A percentile compares a stretch with the other conserved stretches of the same genome.
phyloP scores from a whole-genome alignment of 768 basidiomycete species.

The Gautieria morchelliformis region DNA sequence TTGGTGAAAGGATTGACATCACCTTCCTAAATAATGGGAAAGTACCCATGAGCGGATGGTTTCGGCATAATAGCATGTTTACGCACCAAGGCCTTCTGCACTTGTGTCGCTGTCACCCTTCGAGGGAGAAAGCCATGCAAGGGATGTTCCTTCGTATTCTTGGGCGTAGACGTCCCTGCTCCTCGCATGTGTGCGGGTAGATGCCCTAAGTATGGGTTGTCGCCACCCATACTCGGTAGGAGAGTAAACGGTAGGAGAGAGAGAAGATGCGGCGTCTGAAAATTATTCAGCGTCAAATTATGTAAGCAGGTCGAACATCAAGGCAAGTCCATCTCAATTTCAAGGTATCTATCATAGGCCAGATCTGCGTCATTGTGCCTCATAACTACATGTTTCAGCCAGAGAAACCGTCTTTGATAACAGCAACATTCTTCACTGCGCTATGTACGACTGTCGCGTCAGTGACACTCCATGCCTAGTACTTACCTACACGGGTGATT shows the following conservation, averaged over 20 bases:
- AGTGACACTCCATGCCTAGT: conserved; percentile 64
- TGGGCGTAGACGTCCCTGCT: conserved; percentile 11
- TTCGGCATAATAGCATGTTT: background rate
- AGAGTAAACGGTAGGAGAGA: background rate
- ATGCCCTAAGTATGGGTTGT: conserved; percentile 52
- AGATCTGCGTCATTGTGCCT: too few species aligned
- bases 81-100: conserved; percentile 61
- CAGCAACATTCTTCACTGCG: conserved; percentile 70
- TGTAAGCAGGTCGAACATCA: too few species aligned
- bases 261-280: background rate
- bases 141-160: conserved; percentile 37
- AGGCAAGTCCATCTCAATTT: conserved; percentile 38
- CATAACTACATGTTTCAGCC: conserved; percentile 30
- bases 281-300: too few species aligned
- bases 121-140: conserved; percentile 68
- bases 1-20: conserved; percentile 87
- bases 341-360: conserved; percentile 36
- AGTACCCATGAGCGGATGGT: background rate
- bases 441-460: conserved; percentile 41
- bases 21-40: conserved; percentile 43
- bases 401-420: conserved; percentile 78
- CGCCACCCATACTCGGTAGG: conserved; percentile 9
- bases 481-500: conserved; percentile 57
- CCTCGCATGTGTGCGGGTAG: conserved; percentile 26
- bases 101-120: conserved; percentile 55